Evolutionary conservation across 2,329 filamentous ascomycete species (phyloP), one percentile per base, ranked within the genome.

Genomic region (Cordyceps cicadae): DNA sequence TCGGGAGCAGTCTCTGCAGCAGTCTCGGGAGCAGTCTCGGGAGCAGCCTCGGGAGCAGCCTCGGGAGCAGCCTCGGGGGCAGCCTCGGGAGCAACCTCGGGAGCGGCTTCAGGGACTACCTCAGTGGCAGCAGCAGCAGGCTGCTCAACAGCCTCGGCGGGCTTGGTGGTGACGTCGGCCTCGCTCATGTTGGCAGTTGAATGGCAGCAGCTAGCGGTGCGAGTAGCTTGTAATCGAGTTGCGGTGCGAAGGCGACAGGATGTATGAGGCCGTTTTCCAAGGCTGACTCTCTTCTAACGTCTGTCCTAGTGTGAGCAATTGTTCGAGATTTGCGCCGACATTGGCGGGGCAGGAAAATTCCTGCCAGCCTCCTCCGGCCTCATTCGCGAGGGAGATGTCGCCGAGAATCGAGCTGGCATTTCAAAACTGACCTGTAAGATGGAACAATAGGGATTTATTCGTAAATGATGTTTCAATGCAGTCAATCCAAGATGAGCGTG

Each of bases 71-170:
- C 34, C 54, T 68, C 66, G 24, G 66, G 60, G 54, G 66, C 67
- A 26, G 65, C 59, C 54, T 66, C 66, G 32, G 67, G 75, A 83
- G 32, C 67, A 79, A 79, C 62, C 75, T 85, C 29, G 78, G 39
- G 7, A 48, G 57, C 59, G 6, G 66, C 41, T 54, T 24, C 24
- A 4, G 24, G 67, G 55, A 66, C 68, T 24, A 65, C 60, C 54
- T 67, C 66, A 41, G 67, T 75, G 7, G 29, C 32, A 78, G 81
- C 63, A 80, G 87, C 54, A 83, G 83, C 2, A 83, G 82, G 0
- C 76, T 83, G 34, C 77, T 79, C 14, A 81, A 86, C 67, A 80
- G 80, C 62, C 75, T 85, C 32, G 78, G 81, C 39, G 66, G 66
- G 56, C 61, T 62, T 59, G 52, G 39, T 48, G 14, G 61, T 39